These are phyloP conservation scores for Actinomucor elegans DNA, from an alignment of 371 early-diverging fungal genomes.

Conservation along the genomic window DNA sequence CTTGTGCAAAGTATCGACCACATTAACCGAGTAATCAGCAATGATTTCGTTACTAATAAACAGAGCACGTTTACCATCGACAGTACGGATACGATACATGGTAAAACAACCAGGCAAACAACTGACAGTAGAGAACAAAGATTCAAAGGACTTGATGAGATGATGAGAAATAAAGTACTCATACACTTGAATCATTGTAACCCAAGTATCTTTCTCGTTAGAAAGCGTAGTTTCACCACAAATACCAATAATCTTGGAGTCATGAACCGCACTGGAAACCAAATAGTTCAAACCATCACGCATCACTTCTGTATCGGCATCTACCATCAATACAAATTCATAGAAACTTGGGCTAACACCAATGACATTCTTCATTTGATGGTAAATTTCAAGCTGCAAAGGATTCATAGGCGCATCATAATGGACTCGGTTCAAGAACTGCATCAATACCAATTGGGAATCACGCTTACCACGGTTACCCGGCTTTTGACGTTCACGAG, in stretches of 20 bases:
- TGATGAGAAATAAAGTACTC: constrained; percentile 99
- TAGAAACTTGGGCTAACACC: constrained; percentile 83
- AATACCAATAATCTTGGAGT: constrained; percentile 83
- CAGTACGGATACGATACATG: constrained; percentile 86
- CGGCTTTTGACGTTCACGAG: constrained; percentile 76
- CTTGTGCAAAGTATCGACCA: constrained; percentile 95
- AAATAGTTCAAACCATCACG: constrained; percentile 82
- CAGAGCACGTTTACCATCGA: constrained; percentile 79
- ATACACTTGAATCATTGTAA: constrained; percentile 98
- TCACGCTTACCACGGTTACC: constrained; percentile 99
- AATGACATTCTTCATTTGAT: constrained; percentile 87
- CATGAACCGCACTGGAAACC: constrained; percentile 82
- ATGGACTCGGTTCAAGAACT: constrained; percentile 96
- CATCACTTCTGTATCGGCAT: constrained; percentile 88
- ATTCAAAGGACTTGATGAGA: constrained; percentile 97
- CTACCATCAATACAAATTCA: constrained; percentile 90
- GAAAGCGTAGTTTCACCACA: constrained; percentile 92
- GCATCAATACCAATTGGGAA: constrained; percentile 98
- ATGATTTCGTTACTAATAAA: constrained; percentile 85
- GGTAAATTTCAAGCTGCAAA: constrained; percentile 85
- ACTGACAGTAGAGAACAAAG: constrained; percentile 96
- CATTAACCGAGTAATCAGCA: constrained; percentile 89
- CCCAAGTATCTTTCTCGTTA: constrained; percentile 88
- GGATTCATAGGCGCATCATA: constrained; percentile 91
- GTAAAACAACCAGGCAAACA: constrained; percentile 96